These are phyloP conservation scores for Trypanosoma mega DNA, from an alignment of 208 protist genomes.

Conservation along the genomic window DNA sequence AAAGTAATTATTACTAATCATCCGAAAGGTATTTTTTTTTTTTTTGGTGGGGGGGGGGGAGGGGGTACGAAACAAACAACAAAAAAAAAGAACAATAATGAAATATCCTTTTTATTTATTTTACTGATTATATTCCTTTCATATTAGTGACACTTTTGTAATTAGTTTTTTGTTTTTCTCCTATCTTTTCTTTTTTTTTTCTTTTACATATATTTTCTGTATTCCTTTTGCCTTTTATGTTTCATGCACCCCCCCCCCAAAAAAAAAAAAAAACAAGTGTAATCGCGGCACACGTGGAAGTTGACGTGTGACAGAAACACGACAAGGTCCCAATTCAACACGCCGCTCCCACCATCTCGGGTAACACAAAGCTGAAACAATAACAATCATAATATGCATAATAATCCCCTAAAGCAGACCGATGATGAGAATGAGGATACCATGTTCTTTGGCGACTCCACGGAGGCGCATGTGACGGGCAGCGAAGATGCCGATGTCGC, in stretches of 20 bases:
- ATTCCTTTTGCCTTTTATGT: too few species aligned
- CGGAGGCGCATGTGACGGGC: constrained; percentile 49
- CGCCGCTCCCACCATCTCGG: too few species aligned
- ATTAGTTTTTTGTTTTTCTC: constrained; percentile 17
- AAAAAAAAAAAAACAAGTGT: too few species aligned
- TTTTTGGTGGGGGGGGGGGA: too few species aligned
- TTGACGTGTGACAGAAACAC: too few species aligned
- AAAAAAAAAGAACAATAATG: constrained; percentile 9
- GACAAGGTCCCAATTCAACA: too few species aligned
- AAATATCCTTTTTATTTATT: constrained; percentile 3
- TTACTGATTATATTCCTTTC: background rate
- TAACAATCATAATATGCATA: too few species aligned
- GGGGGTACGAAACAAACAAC: constrained; percentile 10
- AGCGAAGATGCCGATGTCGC: constrained; percentile 45
- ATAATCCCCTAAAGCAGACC: background rate
- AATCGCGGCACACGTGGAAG: too few species aligned
- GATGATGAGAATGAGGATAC: background rate
- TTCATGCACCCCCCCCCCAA: too few species aligned
- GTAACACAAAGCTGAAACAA: too few species aligned
- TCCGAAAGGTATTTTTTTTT: too few species aligned
- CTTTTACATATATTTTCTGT: constrained; percentile 11
- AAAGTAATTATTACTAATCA: too few species aligned
- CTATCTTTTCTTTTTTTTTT: constrained; percentile 2
- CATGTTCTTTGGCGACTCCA: constrained; percentile 31
- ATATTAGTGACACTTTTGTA: constrained; percentile 4